Evolutionary conservation across 2,329 filamentous ascomycete genomes (phyloP).

Genomic region (Ceratocystis cacaofunesta): DNA sequence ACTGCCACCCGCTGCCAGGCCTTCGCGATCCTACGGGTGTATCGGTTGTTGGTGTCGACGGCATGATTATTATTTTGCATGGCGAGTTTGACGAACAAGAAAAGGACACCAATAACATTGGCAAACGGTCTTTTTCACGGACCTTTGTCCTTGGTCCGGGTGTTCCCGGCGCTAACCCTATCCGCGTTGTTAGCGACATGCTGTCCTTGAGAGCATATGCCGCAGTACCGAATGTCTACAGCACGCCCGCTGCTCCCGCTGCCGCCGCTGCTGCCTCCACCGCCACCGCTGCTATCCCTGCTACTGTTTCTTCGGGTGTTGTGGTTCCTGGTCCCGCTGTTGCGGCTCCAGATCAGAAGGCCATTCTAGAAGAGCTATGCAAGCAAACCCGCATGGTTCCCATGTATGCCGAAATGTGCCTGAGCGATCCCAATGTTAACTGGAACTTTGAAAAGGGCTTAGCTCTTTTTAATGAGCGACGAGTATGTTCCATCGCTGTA

Average conservation of each 20-base stretch:
- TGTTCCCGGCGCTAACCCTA: conserved; percentile 42
- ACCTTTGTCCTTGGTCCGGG: conserved; percentile 68
- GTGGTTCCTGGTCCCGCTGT: conserved; percentile 20
- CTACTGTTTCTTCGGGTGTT: conserved; percentile 17
- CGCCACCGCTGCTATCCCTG: conserved; percentile 14
- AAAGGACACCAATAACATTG: conserved; percentile 36
- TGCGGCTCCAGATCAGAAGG: conserved; percentile 42
- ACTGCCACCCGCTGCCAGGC: conserved; percentile 60
- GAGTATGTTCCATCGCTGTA: conserved; percentile 32
- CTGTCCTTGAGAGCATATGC: conserved; percentile 55
- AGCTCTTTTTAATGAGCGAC: conserved; percentile 59
- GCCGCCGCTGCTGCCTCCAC: conserved; percentile 19
- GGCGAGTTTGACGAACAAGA: conserved; percentile 71
- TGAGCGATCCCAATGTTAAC: conserved; percentile 47
- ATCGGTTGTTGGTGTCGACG: conserved; percentile 53
- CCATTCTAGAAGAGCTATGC: conserved; percentile 60
- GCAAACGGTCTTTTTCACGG: conserved; percentile 66
- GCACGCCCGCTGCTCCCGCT: conserved; percentile 22
- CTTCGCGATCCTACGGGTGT: conserved; percentile 55
- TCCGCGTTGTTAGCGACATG: conserved; percentile 69
- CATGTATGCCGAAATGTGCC: conserved; percentile 65
- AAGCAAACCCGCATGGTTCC: conserved; percentile 67
- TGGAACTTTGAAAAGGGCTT: conserved; percentile 72
- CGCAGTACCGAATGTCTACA: conserved; percentile 30
- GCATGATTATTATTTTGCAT: conserved; percentile 64